Base-by-base conservation (phyloP, 2,329 filamentous ascomycete genomes). In the Fusarium sp. region DNA sequence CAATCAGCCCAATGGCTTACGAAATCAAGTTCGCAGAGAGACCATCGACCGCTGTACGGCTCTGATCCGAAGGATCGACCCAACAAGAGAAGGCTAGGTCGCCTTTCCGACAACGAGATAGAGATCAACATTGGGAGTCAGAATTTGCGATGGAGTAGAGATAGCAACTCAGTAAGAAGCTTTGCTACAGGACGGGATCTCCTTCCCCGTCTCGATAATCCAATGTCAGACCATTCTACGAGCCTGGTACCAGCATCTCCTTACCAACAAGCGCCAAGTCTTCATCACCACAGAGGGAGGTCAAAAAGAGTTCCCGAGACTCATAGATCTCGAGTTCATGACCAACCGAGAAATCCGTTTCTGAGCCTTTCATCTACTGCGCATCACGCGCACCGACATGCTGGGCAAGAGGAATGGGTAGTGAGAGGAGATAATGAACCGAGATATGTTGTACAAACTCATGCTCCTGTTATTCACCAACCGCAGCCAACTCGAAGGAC, bases 91-190 rank as follows among this genome's bases (percentile, higher is more conserved):
- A 50, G 13, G 3, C 13, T 44, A 18, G 56, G 38, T 3, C 32
- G n/a, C 23, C 42, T 35, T 17, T 37, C 46, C 3, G 17, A 40
- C 3, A 41, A 70, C 8, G 41, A 55, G 5, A 75, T 80, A 33
- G 75, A 68, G 37, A 73, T 81, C 35, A 68, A 64, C 26, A 78
- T 81, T 49, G 78, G 79, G 2, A 73, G 68, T 20, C 72, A 77
- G 33, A 65, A 73, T 32, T 68, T 78, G 57, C 73, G 72, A 27
- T 81, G 78, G 79, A 80, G 74, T 54, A 65, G 64, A 12, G 61
- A 63, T 8, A 74, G 65, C 38, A 77, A 78, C 45, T 76, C 77
- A n/a, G 60, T 78, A 9, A 63, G 73, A 55, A 79, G 71, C 32
- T 59, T 46, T 37, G 41, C 40, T 13, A 68, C 64, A 15, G 44